phyloP scores from a whole-genome alignment of 768 basidiomycete species.

The Lentinula sp. region DNA sequence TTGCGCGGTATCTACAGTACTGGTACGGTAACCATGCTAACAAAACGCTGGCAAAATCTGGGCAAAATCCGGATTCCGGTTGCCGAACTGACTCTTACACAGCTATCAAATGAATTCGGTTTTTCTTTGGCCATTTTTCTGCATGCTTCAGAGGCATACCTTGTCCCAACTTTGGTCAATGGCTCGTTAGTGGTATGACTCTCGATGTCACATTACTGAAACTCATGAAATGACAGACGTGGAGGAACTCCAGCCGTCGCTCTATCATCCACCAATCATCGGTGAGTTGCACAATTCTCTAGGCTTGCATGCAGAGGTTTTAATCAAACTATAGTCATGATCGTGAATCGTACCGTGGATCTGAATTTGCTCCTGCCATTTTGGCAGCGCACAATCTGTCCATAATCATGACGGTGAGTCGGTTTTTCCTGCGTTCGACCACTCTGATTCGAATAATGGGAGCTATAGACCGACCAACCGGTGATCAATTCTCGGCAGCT shows the following conservation, averaged over 20 bases:
- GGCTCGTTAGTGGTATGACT: conserved; percentile 41
- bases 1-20: too few relatives aligned
- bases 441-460: neutral
- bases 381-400: conserved; percentile 49
- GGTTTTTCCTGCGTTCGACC: neutral
- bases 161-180: conserved; percentile 81
- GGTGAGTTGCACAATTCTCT: conserved; percentile 25
- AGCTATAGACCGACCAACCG: conserved; percentile 47
- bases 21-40: too few relatives aligned
- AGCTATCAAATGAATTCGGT: conserved; percentile 89
- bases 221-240: conserved; percentile 21
- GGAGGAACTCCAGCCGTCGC: conserved; percentile 66
- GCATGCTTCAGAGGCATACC: conserved; percentile 85
- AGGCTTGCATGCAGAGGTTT: neutral
- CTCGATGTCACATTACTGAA: neutral
- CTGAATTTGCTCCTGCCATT: conserved; percentile 40
- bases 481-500: conserved; percentile 61
- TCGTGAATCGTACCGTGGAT: conserved; percentile 57
- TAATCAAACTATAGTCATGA: conserved; percentile 26
- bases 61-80: too few relatives aligned
- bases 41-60: too few relatives aligned
- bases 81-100: too few relatives aligned
- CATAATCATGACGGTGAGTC: conserved; percentile 53
- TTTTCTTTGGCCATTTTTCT: conserved; percentile 80
- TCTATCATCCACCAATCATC: conserved; percentile 73